Conservation (phyloP, 2,329 filamentous ascomycete species). For the Cytospora chrysosperma region DNA sequence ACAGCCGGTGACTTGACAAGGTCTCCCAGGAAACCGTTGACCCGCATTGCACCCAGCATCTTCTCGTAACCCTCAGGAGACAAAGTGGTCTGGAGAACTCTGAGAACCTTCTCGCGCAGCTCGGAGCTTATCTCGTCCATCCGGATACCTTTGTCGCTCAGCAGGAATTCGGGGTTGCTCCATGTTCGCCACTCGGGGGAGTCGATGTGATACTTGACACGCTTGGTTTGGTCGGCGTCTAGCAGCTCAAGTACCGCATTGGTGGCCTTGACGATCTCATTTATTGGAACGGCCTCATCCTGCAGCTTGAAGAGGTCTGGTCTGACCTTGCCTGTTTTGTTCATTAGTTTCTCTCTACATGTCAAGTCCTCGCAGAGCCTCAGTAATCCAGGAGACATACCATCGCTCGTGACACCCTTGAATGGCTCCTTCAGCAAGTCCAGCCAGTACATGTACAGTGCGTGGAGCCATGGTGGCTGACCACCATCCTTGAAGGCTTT, state of each 20-base stretch:
- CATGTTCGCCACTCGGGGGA: conserved; percentile 69
- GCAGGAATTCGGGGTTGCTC: conserved; percentile 71
- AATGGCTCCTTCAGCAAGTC: conserved; percentile 64
- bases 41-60: conserved; percentile 66
- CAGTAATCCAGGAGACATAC: conserved; percentile 37
- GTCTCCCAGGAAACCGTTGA: conserved; percentile 73
- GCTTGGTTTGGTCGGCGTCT: conserved; percentile 46
- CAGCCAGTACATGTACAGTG: conserved; percentile 58
- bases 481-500: conserved; percentile 57
- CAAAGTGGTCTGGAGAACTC: conserved; percentile 56
- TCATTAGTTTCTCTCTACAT: neutral
- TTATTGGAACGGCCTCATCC: conserved; percentile 63
- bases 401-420: conserved; percentile 68
- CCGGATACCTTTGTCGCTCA: conserved; percentile 67
- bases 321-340: conserved; percentile 46
- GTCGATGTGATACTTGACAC: conserved; percentile 61
- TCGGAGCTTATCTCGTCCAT: conserved; percentile 57
- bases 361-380: neutral
- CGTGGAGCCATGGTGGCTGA: conserved; percentile 66
- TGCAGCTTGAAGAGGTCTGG: conserved; percentile 56
- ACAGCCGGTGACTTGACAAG: conserved; percentile 60
- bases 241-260: conserved; percentile 47
- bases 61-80: conserved; percentile 72
- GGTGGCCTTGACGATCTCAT: conserved; percentile 53
- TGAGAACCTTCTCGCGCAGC: conserved; percentile 50